Conservation (phyloP, 768 basidiomycete genomes). For the Piloderma croceum region DNA sequence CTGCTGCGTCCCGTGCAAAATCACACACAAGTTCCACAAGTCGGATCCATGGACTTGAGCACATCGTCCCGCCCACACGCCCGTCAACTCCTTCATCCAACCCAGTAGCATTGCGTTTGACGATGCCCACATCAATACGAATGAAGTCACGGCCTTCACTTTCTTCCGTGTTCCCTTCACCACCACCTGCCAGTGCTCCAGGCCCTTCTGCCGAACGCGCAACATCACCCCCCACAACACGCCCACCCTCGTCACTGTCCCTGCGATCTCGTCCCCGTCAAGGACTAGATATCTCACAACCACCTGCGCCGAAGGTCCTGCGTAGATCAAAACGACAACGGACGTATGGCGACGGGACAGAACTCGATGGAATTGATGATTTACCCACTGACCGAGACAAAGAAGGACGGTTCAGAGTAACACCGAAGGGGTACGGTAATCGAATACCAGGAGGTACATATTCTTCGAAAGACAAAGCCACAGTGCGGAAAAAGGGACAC, state of each 20-base stretch:
- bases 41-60: constrained; percentile 53
- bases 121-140: constrained; percentile 81
- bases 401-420: constrained; percentile 67
- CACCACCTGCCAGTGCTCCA: constrained; percentile 29
- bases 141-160: constrained; percentile 71
- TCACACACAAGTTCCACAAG: constrained; percentile 60
- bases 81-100: constrained; percentile 79
- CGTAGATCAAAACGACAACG: constrained; percentile 72
- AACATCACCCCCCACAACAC: constrained; percentile 51
- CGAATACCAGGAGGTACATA: constrained; percentile 55
- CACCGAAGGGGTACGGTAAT: constrained; percentile 62
- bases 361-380: constrained; percentile 85
- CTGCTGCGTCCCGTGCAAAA: constrained; percentile 78
- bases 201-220: constrained; percentile 40
- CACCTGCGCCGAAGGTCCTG: constrained; percentile 53
- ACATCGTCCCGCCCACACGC: constrained; percentile 67
- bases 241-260: constrained; percentile 55
- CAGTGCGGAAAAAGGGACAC: constrained; percentile 51
- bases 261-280: constrained; percentile 31
- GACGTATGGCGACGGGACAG: constrained; percentile 83
- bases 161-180: constrained; percentile 63
- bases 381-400: constrained; percentile 81
- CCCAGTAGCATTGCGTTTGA: constrained; percentile 70
- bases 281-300: constrained; percentile 10
- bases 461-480: constrained; percentile 44